Evolutionary conservation across 2,329 filamentous ascomycete species (phyloP), one percentile per base, ranked within the genome.

Genomic region (Nothopassalora personata): DNA sequence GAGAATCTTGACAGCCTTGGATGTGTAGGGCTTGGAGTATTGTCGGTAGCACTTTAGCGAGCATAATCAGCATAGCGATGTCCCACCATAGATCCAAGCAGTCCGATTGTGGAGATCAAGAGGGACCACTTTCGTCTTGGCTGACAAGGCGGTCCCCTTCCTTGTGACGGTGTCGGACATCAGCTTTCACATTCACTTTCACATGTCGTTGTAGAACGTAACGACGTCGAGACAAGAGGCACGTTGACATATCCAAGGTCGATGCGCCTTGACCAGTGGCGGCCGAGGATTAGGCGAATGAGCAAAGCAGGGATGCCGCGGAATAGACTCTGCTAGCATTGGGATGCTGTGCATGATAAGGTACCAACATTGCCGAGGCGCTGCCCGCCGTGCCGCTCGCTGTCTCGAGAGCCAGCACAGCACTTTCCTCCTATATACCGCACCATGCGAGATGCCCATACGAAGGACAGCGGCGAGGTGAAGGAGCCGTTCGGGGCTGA

Each of bases 31-130:
- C 10, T 51, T 51, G 30, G 49, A 43, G 19, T 53, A n/a, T 53
- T 28, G 50, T 53, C n/a, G 39, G 50, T 36, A 53, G 50, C 50
- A 36, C 36, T 53, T 36, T 39, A 53, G 50, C 53, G 53, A 55
- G 53, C 53, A 48, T 48, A 48, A 28, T 46, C 39, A 18, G 46
- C 46, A 49, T 49, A n/a, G 28, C 19, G 46, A 10, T 49, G 46
- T 49, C 27, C 18, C 13, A 49, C 28, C 9, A 47, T 47, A 47
- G 9, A 47, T 10, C 34, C 10, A 34, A 34, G 33, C 33, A 23
- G 23, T 23, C 23, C 23, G 23, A 23, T 23, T 23, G 23, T 23
- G 23, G 23, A 23, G 23, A 23, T 23, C 23, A 23, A 23, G 23
- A 23, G 1, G 23, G 23, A 23, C 23, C 23, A 23, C 23, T 23